Percentiles rank a stretch among this genome's conserved stretches.
Conservation (phyloP, 2,329 filamentous ascomycete species). For the Falciphora oryzae region DNA sequence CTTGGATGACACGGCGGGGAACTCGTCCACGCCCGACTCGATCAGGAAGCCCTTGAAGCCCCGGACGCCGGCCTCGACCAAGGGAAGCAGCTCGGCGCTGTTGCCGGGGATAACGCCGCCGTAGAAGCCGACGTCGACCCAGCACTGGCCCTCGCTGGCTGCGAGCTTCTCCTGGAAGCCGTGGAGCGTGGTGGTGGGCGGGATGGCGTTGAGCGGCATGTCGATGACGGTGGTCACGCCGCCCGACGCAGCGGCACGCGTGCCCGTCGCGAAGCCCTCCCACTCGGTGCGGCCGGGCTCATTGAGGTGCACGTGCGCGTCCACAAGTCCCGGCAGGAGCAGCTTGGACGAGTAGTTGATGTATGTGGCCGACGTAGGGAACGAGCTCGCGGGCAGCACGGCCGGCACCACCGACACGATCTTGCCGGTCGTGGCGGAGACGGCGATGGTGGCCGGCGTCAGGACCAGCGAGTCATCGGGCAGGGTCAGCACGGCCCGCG, state of each 20-base stretch:
- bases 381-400: constrained; percentile 68
- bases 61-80: constrained; percentile 80
- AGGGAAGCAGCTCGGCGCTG: constrained; percentile 65
- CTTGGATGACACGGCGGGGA: constrained; percentile 76
- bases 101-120: constrained; percentile 93
- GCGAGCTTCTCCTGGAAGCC: constrained; percentile 80
- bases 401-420: constrained; percentile 70
- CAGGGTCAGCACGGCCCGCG: constrained; percentile 72
- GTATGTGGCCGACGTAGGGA: constrained; percentile 68
- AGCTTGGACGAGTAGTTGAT: constrained; percentile 79
- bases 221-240: constrained; percentile 96
- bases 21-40: constrained; percentile 94
- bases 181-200: constrained; percentile 83
- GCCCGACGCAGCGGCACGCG: constrained; percentile 86
- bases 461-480: constrained; percentile 55
- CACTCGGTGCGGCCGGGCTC: constrained; percentile 96
- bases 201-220: constrained; percentile 97
- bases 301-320: constrained; percentile 96
- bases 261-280: constrained; percentile 97
- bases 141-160: constrained; percentile 82
- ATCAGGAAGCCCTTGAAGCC: constrained; percentile 98
- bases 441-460: constrained; percentile 74
- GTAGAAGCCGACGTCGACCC: constrained; percentile 99
- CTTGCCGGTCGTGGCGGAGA: constrained; percentile 72
- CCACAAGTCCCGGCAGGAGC: constrained; percentile 84